Evolutionary conservation across 805 yeast species (phyloP).

Genomic region (Zygosaccharomyces kombuchaensis): DNA sequence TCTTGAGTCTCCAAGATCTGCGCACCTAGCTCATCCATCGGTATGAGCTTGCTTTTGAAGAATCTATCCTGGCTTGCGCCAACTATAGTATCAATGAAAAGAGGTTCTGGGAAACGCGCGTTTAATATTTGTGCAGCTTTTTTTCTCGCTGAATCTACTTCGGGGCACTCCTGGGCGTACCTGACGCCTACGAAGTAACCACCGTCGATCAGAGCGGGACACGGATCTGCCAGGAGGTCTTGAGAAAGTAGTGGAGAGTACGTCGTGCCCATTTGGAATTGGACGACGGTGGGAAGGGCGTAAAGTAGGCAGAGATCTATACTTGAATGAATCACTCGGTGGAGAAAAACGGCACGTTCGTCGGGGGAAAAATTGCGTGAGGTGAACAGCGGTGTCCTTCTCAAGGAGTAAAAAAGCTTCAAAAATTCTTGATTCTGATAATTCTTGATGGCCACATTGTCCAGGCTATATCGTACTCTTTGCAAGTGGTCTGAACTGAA

Average conservation of each 20-base stretch:
- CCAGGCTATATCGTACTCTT: conserved; percentile 10
- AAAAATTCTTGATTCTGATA: conserved; percentile 4
- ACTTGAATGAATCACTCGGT: conserved; percentile 8
- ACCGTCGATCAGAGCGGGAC: conserved; percentile 16
- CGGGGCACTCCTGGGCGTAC: conserved; percentile 5
- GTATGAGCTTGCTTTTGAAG: conserved; percentile 16
- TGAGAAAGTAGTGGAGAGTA: conserved; percentile 3
- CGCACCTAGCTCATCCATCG: conserved; percentile 3
- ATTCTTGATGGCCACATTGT: conserved; percentile 6
- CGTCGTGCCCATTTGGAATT: background rate
- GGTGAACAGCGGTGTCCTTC: conserved; percentile 16
- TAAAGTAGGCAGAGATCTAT: conserved; percentile 1
- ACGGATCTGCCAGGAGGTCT: conserved; percentile 6
- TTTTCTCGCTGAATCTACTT: background rate
- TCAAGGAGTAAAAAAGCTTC: conserved; percentile 13
- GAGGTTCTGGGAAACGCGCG: conserved; percentile 11
- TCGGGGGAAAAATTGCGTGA: conserved; percentile 22
- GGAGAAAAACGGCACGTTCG: conserved; percentile 16
- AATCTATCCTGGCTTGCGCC: conserved; percentile 22
- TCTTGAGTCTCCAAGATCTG: conserved; percentile 16
- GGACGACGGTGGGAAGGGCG: conserved; percentile 1
- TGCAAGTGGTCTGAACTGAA: conserved; percentile 6
- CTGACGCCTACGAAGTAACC: conserved; percentile 19
- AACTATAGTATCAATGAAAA: conserved; percentile 9
- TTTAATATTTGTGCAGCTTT: background rate